Evolutionary conservation across 1,139 yeast genomes (phyloP).

Genomic region (Blastobotrys persicus): DNA sequence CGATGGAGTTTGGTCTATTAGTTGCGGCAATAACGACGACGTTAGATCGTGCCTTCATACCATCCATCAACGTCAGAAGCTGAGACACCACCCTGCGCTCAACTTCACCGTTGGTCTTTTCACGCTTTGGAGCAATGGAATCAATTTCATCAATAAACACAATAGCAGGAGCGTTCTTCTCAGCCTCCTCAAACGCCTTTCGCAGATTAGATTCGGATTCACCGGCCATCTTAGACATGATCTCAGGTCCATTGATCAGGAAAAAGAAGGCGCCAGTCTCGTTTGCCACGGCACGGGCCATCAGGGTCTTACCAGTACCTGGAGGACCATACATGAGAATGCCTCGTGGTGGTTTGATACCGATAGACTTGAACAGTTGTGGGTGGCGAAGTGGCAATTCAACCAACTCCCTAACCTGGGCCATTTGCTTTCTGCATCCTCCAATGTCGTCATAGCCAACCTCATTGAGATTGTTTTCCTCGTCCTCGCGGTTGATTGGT

Average conservation of each 20-base stretch:
- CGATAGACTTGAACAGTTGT: slow-evolving; percentile 91
- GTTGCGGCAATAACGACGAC: slow-evolving; percentile 95
- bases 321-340: slow-evolving; percentile 98
- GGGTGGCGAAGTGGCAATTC: slow-evolving; percentile 97
- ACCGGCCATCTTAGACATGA: slow-evolving; percentile 99
- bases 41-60: slow-evolving; percentile 98
- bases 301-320: slow-evolving; percentile 97
- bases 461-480: slow-evolving; percentile 91
- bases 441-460: slow-evolving; percentile 99
- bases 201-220: slow-evolving; percentile 96
- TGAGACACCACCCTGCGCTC: slow-evolving; percentile 98
- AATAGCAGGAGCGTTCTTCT: slow-evolving; percentile 95
- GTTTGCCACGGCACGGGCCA: slow-evolving; percentile 99
- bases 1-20: slow-evolving; percentile 97
- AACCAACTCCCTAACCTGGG: slow-evolving; percentile 95
- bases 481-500: slow-evolving; percentile 98
- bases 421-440: slow-evolving; percentile 98
- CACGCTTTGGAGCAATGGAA: slow-evolving; percentile 99
- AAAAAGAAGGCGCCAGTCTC: slow-evolving; percentile 99
- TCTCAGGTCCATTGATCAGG: slow-evolving; percentile 98
- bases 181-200: slow-evolving; percentile 99
- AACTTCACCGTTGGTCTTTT: slow-evolving; percentile 99
- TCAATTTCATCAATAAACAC: slow-evolving; percentile 98
- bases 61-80: slow-evolving; percentile 95
- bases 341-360: slow-evolving; percentile 97